Conservation (phyloP, 805 yeast genomes). For the Saturnispora bothae region DNA sequence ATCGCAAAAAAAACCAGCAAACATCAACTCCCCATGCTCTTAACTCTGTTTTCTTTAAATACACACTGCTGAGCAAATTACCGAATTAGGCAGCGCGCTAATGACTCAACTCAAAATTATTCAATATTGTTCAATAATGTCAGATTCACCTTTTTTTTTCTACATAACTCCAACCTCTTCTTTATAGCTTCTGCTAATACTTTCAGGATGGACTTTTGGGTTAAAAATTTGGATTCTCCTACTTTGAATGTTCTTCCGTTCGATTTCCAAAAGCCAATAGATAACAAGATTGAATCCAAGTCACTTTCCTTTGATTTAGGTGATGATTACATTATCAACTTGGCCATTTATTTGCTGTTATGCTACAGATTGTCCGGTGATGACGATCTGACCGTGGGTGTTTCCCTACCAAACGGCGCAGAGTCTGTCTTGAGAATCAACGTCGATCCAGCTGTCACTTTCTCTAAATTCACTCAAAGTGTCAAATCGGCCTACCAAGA, state of each 20-base stretch:
- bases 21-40: no score
- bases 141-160: no score
- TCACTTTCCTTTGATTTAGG: conserved; percentile 16
- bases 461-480: conserved; percentile 39
- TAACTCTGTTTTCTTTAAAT: no score
- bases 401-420: conserved; percentile 42
- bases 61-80: background rate
- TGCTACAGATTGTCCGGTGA: conserved; percentile 83
- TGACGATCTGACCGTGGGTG: conserved; percentile 85
- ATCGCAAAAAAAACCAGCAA: no score
- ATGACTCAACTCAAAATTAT: conserved; percentile 1
- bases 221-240: conserved; percentile 56
- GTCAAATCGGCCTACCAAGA: conserved; percentile 33
- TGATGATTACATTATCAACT: conserved; percentile 37
- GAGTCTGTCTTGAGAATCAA: conserved; percentile 53
- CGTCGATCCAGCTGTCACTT: conserved; percentile 44
- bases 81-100: conserved; percentile 6
- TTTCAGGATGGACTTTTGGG: conserved; percentile 50
- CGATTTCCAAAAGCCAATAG: conserved; percentile 72
- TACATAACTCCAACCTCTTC: no score
- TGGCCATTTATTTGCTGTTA: conserved; percentile 60
- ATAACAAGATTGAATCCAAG: conserved; percentile 58
- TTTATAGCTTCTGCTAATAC: conserved; percentile 39
- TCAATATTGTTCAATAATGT: no score
- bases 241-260: conserved; percentile 83